phyloP scores from a whole-genome alignment of 352 stramenopile species.

The Pythium brachiatum region DNA sequence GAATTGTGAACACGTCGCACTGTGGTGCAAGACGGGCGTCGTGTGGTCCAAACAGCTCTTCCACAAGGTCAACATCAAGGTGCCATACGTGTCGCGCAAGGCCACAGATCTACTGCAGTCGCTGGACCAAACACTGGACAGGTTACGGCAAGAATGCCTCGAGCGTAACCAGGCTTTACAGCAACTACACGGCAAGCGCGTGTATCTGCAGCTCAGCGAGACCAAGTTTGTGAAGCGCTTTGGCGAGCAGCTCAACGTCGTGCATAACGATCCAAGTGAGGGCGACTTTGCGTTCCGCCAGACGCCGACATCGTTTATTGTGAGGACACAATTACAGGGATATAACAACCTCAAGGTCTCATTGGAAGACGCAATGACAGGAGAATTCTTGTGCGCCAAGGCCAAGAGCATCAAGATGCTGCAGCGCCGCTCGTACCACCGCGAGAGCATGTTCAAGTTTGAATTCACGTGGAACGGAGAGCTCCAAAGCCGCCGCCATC shows the following conservation, averaged over 20 bases:
- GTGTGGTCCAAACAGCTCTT: slow-evolving; percentile 76
- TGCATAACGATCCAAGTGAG: slow-evolving; percentile 58
- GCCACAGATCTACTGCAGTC: slow-evolving; percentile 28
- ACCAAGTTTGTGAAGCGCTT: slow-evolving; percentile 57
- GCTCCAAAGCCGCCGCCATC: slow-evolving; percentile 63
- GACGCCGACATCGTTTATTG: slow-evolving; percentile 47
- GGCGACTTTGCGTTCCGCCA: slow-evolving; percentile 62
- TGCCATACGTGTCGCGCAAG: slow-evolving; percentile 45
- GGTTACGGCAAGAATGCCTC: slow-evolving; percentile 30
- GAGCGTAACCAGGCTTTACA: slow-evolving; percentile 35
- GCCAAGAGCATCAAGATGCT: slow-evolving; percentile 54
- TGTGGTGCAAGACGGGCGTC: slow-evolving; percentile 76
- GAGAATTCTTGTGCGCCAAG: slow-evolving; percentile 50
- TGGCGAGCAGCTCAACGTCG: slow-evolving; percentile 46
- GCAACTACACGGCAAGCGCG: slow-evolving; percentile 37
- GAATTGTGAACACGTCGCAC: slow-evolving; percentile 75
- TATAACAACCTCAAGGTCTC: slow-evolving; percentile 62
- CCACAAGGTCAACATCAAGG: slow-evolving; percentile 44
- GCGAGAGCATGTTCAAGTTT: slow-evolving; percentile 65
- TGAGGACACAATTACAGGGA: slow-evolving; percentile 34
- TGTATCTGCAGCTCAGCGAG: slow-evolving; percentile 44
- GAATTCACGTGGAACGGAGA: slow-evolving; percentile 65
- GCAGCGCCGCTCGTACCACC: slow-evolving; percentile 41
- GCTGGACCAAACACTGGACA: slow-evolving; percentile 35
- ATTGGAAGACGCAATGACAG: slow-evolving; percentile 39